These are phyloP conservation scores for Berberis vulgaris DNA, from an alignment of 164 flowering plant species.

Conservation along the genomic window DNA sequence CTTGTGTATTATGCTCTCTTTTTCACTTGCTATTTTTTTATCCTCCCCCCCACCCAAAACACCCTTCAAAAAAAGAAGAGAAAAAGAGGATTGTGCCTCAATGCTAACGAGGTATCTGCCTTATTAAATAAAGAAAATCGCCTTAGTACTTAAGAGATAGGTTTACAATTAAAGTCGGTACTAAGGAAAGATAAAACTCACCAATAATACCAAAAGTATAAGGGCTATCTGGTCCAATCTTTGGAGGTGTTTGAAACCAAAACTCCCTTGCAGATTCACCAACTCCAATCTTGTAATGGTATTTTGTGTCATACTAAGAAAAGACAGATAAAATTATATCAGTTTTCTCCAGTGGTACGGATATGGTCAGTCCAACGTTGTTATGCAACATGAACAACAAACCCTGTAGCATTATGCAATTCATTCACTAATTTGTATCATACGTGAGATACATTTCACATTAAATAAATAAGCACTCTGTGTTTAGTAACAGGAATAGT, in stretches of 20 bases:
- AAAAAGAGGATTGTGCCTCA: no score
- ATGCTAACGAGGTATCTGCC: no score
- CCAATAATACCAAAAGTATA: conserved; percentile 94
- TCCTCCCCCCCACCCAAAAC: no score
- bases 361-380: background rate
- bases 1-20: no score
- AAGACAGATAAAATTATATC: conserved; percentile 9
- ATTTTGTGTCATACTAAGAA: conserved; percentile 67
- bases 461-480: no score
- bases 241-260: conserved; percentile 89
- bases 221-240: conserved; percentile 59
- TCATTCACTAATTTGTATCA: background rate
- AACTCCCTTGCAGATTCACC: conserved; percentile 66
- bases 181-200: conserved; percentile 22
- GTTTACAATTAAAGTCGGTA: background rate
- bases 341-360: background rate
- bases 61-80: no score
- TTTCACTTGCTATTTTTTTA: no score
- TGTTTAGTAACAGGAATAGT: no score
- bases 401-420: background rate
- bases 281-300: conserved; percentile 75
- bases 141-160: no score
- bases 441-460: no score
- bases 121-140: no score
- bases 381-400: background rate